Base-by-base conservation (phyloP, 2,329 filamentous ascomycete genomes). In the Arthrinium puccinioides region DNA sequence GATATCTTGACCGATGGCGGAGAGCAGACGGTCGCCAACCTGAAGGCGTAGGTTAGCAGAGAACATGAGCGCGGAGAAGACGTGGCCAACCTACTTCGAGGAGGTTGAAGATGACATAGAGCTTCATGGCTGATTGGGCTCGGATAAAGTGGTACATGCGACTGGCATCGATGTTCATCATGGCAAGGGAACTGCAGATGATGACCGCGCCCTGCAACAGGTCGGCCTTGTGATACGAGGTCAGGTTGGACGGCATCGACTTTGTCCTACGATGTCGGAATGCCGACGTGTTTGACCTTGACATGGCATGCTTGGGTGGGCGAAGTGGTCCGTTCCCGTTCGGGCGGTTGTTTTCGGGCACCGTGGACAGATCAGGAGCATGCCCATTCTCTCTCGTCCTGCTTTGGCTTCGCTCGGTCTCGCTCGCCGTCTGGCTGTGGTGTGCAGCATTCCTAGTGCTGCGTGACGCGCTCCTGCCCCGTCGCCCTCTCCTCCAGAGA, bases 61-160 rank as follows among this genome's bases (percentile, higher is more conserved):
- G n/a, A n/a, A n/a, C n/a, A n/a, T n/a, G n/a, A n/a, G n/a, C n/a
- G n/a, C n/a, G n/a, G n/a, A n/a, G n/a, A n/a, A n/a, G n/a, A n/a
- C n/a, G n/a, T n/a, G n/a, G n/a, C n/a, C n/a, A n/a, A 46, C 57
- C 42, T 54, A 81, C 79, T 62, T 98, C 92, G 5, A 98, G 76
- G 23, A 96, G 86, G 54, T 98, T 98, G 69, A 95, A 98, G 38
- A 98, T 97, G 41, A 98, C 92, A 58, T 98, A 98, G 9, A 98
- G 74, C 57, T 98, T 98, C 64, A 98, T 96, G 7, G 90, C 89
- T 2, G 89, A 90, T 60, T 98, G 92, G 0, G 88, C 92, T 32
- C 90, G 83, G 50, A 98, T 95, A 52, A 89, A 89, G 59, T 98
- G 92, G 55, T 98, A 98, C 87, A 97, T 96, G 36, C 89, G 79